phyloP scores from a whole-genome alignment of 805 yeast genomes.

The Yamadazyma philogaea region DNA sequence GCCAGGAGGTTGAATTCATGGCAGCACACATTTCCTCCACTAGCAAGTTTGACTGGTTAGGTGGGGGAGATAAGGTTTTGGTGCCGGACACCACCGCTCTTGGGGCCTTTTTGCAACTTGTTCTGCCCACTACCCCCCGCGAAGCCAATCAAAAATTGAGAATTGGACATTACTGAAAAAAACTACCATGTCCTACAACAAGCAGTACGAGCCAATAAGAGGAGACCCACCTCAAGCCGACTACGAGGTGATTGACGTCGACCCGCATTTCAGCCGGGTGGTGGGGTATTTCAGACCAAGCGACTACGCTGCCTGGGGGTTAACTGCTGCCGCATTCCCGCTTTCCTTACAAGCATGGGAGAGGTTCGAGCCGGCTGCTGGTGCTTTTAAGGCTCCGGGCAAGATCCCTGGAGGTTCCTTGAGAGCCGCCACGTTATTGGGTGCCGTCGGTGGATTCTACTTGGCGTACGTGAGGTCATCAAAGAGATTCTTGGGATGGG shows the following conservation, averaged over 20 bases:
- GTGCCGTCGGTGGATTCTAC: slow-evolving; percentile 70
- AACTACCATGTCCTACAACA: slow-evolving; percentile 37
- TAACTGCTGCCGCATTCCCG: slow-evolving; percentile 41
- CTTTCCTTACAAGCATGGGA: slow-evolving; percentile 42
- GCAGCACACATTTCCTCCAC: too few species aligned
- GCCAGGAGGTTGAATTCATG: too few species aligned
- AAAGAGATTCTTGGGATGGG: slow-evolving; percentile 73
- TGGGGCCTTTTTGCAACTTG: neutral
- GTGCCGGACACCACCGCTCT: neutral
- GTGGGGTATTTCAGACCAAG: slow-evolving; percentile 67
- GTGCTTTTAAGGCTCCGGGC: slow-evolving; percentile 42
- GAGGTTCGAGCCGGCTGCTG: slow-evolving; percentile 40
- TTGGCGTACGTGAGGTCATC: slow-evolving; percentile 66
- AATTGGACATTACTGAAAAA: slow-evolving; percentile 14
- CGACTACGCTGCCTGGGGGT: slow-evolving; percentile 55
- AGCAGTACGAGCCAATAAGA: slow-evolving; percentile 40
- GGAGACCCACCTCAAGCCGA: slow-evolving; percentile 34
- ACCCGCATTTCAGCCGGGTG: slow-evolving; percentile 73
- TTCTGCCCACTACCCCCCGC: neutral
- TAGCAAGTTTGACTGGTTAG: too few species aligned
- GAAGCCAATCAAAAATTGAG: slow-evolving; percentile 36
- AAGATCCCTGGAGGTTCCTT: slow-evolving; percentile 54
- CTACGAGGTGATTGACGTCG: slow-evolving; percentile 63
- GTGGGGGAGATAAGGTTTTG: too few species aligned
- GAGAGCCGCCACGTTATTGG: slow-evolving; percentile 60